Evolutionary conservation across 1,284 basidiomycete species (phyloP).

Genomic region (Microbotryum saponariae): DNA sequence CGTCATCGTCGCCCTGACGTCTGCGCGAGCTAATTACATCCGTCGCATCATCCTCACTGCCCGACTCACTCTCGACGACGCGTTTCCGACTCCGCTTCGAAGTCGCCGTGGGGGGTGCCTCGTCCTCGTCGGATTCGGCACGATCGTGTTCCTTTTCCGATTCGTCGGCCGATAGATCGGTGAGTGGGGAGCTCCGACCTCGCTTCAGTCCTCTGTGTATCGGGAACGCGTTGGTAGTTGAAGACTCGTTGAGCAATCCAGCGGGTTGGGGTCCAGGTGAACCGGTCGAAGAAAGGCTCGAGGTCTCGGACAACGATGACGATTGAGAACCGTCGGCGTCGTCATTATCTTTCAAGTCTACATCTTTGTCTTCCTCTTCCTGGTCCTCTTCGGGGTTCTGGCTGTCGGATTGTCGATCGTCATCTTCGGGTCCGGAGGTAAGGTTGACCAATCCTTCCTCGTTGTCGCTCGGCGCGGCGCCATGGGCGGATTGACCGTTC

Average conservation of each 20-base stretch:
- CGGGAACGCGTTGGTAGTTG: neutral
- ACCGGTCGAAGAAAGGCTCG: neutral
- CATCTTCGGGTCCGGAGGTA: too few species aligned
- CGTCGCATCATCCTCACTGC: too few species aligned
- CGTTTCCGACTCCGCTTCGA: neutral
- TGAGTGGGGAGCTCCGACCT: neutral
- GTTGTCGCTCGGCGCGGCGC: too few species aligned
- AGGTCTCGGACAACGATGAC: slow-evolving; percentile 1
- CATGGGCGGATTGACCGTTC: too few species aligned
- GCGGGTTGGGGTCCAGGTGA: neutral
- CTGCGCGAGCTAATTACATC: too few species aligned
- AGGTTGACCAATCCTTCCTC: too few species aligned
- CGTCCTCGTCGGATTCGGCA: neutral
- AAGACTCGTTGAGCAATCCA: neutral
- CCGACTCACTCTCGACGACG: neutral
- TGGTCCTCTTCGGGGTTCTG: neutral
- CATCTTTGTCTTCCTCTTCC: neutral
- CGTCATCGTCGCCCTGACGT: too few species aligned
- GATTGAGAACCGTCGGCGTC: neutral
- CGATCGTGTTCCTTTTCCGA: neutral
- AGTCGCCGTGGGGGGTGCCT: neutral
- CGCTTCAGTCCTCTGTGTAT: neutral
- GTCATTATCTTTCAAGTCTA: neutral
- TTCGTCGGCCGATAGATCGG: neutral
- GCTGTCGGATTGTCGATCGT: too few species aligned